A percentile compares a stretch with the other conserved stretches of the same genome.
phyloP scores from a whole-genome alignment of 73 alveolate genomes.

The Symbiodinium pilosum region DNA sequence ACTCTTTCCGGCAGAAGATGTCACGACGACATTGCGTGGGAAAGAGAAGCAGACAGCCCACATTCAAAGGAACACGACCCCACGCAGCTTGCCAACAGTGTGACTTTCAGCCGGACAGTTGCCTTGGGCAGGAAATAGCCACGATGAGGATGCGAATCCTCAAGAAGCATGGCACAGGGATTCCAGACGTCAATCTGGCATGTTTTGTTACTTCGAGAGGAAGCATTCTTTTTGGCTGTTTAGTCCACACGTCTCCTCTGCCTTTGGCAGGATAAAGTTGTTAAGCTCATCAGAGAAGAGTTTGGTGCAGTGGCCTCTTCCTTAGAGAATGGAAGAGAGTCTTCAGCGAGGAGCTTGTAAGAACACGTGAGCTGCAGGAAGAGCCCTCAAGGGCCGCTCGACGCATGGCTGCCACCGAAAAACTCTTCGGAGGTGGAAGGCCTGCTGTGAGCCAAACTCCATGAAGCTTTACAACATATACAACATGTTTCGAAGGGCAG shows the following conservation, averaged over 20 bases:
- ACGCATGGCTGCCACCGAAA: slow-evolving; percentile 89
- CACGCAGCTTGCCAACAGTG: too few species aligned
- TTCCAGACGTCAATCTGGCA: slow-evolving; percentile 52
- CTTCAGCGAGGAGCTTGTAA: not conserved
- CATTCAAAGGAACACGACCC: too few species aligned
- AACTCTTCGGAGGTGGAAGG: slow-evolving; percentile 94
- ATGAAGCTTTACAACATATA: too few species aligned
- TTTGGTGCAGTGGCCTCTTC: slow-evolving; percentile 72
- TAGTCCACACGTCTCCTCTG: not conserved
- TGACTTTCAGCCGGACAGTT: too few species aligned
- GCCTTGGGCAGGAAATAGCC: slow-evolving; percentile 87
- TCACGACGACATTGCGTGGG: too few species aligned
- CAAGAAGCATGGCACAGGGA: slow-evolving; percentile 83
- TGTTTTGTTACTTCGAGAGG: not conserved
- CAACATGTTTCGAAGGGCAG: too few species aligned
- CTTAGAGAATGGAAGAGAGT: not conserved
- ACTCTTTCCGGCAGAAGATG: too few species aligned
- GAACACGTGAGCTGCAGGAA: not conserved
- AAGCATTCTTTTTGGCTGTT: not conserved
- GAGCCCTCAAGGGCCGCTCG: slow-evolving; percentile 93
- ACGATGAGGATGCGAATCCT: slow-evolving; percentile 90
- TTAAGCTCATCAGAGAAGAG: slow-evolving; percentile 69
- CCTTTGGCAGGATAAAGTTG: slow-evolving; percentile 46
- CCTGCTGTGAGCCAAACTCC: too few species aligned
- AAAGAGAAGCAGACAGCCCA: too few species aligned